Evolutionary conservation across 495 filamentous ascomycete species (phyloP).

Genomic region (Penicillium coprophilum): DNA sequence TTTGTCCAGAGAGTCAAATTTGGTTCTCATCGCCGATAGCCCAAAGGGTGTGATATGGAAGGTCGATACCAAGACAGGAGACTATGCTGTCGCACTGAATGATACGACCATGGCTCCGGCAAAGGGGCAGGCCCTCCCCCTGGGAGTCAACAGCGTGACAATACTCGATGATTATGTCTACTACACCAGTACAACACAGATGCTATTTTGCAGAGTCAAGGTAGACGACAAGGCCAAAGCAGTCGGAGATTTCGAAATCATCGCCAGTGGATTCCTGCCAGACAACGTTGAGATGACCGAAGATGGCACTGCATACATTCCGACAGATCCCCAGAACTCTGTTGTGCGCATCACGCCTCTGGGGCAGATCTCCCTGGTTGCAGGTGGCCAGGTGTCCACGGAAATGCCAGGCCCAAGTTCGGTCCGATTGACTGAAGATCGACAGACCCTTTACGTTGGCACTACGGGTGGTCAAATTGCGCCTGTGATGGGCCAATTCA

Average conservation of each 20-base stretch:
- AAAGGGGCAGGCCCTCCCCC: conserved; percentile 19
- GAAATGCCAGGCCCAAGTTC: conserved; percentile 31
- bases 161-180: conserved; percentile 35
- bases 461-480: conserved; percentile 32
- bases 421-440: conserved; percentile 24
- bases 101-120: conserved; percentile 29
- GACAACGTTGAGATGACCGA: conserved; percentile 36
- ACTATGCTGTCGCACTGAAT: conserved; percentile 32
- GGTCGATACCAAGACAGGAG: conserved; percentile 32
- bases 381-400: conserved; percentile 28
- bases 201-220: conserved; percentile 34
- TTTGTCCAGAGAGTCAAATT: conserved; percentile 23
- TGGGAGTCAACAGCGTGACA: conserved; percentile 45
- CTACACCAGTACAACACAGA: conserved; percentile 38
- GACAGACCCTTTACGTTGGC: conserved; percentile 29
- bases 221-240: conserved; percentile 28
- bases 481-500: conserved; percentile 29
- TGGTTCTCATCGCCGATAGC: conserved; percentile 45
- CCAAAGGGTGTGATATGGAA: conserved; percentile 35
- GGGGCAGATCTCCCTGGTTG: conserved; percentile 28
- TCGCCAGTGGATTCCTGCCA: conserved; percentile 30
- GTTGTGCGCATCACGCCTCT: conserved; percentile 27
- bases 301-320: conserved; percentile 41
- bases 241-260: conserved; percentile 29
- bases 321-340: conserved; percentile 32